These are phyloP conservation scores for Aspergillus sp. DNA, from an alignment of 2,329 filamentous ascomycete species.

Conservation along the genomic window DNA sequence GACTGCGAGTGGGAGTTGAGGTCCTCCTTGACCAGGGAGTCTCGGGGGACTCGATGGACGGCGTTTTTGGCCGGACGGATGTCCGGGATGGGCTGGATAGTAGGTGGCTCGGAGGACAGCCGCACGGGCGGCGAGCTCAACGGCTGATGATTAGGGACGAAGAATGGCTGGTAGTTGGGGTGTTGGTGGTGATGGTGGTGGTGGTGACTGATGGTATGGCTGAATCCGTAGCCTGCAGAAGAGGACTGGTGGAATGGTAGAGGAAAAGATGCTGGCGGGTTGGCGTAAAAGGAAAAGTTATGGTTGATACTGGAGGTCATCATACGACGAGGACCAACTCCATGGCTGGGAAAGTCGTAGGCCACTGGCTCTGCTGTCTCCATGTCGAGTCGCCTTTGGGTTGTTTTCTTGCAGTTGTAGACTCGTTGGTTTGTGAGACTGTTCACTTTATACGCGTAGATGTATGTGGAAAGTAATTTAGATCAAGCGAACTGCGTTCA, in stretches of 20 bases:
- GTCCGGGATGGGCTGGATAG: conserved; percentile 35
- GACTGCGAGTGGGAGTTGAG: conserved; percentile 3
- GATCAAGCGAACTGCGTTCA: no score
- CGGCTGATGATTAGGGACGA: conserved; percentile 28
- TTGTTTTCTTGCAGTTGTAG: no score
- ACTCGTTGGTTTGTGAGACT: no score
- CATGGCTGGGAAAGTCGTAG: conserved; percentile 39
- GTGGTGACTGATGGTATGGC: conserved; percentile 30
- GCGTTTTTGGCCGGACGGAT: conserved; percentile 38
- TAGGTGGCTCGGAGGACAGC: conserved; percentile 26
- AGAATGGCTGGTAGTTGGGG: conserved; percentile 33
- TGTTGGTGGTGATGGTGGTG: conserved; percentile 24
- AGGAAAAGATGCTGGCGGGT: conserved; percentile 35
- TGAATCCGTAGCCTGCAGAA: conserved; percentile 28
- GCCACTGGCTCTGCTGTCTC: conserved; percentile 41
- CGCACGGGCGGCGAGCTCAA: conserved; percentile 26
- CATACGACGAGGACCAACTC: conserved; percentile 37
- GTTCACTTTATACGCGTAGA: not conserved
- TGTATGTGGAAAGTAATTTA: not conserved
- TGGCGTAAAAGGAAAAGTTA: conserved; percentile 37
- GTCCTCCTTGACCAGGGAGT: conserved; percentile 14
- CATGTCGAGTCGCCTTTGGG: conserved; percentile 25
- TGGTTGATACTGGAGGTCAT: conserved; percentile 33
- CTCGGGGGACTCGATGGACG: conserved; percentile 26
- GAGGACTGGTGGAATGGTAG: conserved; percentile 34